phyloP scores from a whole-genome alignment of 257 asterid species.

The Voacanga thouarsii region DNA sequence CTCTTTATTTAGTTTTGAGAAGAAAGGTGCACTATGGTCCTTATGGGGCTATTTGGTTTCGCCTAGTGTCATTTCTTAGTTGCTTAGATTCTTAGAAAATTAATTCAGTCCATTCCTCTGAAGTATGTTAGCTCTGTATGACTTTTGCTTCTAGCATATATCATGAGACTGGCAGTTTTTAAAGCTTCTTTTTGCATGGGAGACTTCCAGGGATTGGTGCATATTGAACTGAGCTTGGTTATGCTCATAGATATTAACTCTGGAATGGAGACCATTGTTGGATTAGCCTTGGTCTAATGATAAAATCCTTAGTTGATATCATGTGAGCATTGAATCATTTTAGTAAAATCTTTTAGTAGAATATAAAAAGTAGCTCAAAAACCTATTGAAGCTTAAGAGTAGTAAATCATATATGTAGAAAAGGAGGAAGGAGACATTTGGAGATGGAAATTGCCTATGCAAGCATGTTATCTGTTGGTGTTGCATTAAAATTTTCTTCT shows the following conservation, averaged over 20 bases:
- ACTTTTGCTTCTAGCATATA: background rate
- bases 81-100: background rate
- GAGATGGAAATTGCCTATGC: background rate
- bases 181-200: background rate
- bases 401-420: background rate
- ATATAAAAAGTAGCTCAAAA: too few species aligned
- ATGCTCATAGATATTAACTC: background rate
- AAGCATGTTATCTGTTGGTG: background rate
- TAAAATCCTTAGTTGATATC: background rate
- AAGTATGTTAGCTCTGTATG: background rate
- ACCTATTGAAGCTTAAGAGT: too few species aligned
- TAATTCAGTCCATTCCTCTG: background rate
- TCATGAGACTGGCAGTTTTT: background rate
- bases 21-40: background rate
- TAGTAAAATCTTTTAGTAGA: background rate
- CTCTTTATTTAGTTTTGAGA: background rate
- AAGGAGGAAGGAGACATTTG: background rate
- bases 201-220: background rate
- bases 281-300: background rate
- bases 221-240: background rate
- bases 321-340: background rate
- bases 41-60: background rate
- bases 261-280: background rate
- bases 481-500: too few species aligned
- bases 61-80: background rate